phyloP scores from a whole-genome alignment of 768 basidiomycete genomes.

The Phylloporus scabripes region DNA sequence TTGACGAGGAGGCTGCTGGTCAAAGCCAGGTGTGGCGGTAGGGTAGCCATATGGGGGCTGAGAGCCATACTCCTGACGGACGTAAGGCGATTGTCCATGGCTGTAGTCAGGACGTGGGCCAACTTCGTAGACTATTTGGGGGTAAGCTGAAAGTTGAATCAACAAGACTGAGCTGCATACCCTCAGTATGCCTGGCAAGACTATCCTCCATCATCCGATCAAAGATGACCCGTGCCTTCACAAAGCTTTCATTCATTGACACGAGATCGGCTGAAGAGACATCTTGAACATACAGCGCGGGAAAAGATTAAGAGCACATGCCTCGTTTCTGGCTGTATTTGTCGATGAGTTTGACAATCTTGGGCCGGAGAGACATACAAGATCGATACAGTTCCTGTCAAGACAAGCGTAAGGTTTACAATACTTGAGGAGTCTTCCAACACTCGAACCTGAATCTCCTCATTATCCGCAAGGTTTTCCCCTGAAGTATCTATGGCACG shows the following conservation, averaged over 20 bases:
- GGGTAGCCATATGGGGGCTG: conserved; percentile 47
- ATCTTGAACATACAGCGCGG: background rate
- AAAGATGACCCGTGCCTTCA: conserved; percentile 83
- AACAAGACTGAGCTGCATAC: conserved; percentile 31
- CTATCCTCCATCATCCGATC: conserved; percentile 94
- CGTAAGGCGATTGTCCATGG: conserved; percentile 23
- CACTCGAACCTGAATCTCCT: conserved; percentile 71
- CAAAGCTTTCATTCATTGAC: conserved; percentile 91
- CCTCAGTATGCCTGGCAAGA: conserved; percentile 63
- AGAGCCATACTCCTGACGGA: conserved; percentile 31
- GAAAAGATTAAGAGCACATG: conserved; percentile 18
- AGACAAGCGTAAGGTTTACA: conserved; percentile 1
- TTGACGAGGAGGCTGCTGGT: conserved; percentile 37
- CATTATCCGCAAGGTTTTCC: conserved; percentile 84
- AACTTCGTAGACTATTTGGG: conserved; percentile 47
- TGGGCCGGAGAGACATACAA: conserved; percentile 84
- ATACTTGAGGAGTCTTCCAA: background rate
- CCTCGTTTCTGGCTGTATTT: conserved; percentile 94
- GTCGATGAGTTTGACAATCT: conserved; percentile 94
- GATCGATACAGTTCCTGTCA: conserved; percentile 82
- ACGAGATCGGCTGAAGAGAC: conserved; percentile 72
- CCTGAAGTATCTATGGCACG: conserved; percentile 65
- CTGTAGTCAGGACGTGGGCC: conserved; percentile 28
- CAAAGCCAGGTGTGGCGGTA: conserved; percentile 31
- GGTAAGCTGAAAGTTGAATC: conserved; percentile 5